A percentile compares a stretch with the other conserved stretches of the same genome.
Evolutionary conservation across 177 flowering plant genomes (phyloP).

Genomic region (Vitis hybrid): DNA sequence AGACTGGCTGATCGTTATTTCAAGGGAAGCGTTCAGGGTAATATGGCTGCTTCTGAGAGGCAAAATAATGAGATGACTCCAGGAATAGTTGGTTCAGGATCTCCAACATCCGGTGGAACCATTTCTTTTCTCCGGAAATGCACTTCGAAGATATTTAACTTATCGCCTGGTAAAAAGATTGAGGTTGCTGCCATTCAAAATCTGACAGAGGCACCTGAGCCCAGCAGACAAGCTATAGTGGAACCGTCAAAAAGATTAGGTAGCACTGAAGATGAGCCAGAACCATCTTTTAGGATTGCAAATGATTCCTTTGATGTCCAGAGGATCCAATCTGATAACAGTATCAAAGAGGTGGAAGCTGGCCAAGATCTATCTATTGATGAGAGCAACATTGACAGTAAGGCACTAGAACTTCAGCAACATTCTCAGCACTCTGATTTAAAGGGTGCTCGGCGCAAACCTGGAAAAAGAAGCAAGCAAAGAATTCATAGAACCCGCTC

Average conservation of each 20-base stretch:
- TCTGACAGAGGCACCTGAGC: conserved; percentile 12
- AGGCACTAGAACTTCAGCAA: conserved; percentile 32
- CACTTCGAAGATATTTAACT: conserved; percentile 44
- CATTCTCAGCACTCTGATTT: conserved; percentile 41
- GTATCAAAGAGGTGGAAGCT: conserved; percentile 33
- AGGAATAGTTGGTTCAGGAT: conserved; percentile 24
- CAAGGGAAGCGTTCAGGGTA: conserved; percentile 13
- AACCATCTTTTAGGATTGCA: conserved; percentile 32
- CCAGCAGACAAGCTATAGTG: conserved; percentile 19
- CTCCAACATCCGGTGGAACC: conserved; percentile 39
- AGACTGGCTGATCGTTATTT: conserved; percentile 28
- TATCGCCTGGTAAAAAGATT: conserved; percentile 50
- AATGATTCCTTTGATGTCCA: conserved; percentile 43
- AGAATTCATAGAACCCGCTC: conserved; percentile 57
- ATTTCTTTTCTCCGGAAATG: conserved; percentile 80
- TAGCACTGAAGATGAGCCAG: conserved; percentile 28
- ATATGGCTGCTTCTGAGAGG: conserved; percentile 11
- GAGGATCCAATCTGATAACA: conserved; percentile 31
- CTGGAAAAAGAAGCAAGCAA: conserved; percentile 39
- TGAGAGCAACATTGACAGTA: conserved; percentile 31
- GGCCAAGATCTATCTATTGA: conserved; percentile 30
- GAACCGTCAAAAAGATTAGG: conserved; percentile 15
- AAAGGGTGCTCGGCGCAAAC: conserved; percentile 29
- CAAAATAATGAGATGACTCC: conserved; percentile 31
- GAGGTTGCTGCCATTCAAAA: conserved; percentile 26